Base-by-base conservation (phyloP, 2,329 filamentous ascomycete genomes). In the Fusarium floridanum region DNA sequence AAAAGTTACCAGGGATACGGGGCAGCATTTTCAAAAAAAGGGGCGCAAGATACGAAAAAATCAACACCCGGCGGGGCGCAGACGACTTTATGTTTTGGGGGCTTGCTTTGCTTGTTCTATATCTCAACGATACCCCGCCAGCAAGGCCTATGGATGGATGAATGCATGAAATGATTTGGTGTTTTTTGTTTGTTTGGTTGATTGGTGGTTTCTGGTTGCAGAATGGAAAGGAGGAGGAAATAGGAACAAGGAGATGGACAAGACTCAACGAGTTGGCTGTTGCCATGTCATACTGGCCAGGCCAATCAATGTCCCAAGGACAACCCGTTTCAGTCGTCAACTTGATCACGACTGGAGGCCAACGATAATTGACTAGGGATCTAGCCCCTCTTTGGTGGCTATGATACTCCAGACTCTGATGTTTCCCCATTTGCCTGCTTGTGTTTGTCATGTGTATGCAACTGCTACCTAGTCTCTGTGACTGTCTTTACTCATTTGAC, bases 51-150 rank as follows among this genome's bases (percentile, higher is more conserved):
- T 67, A 73, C 67, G 48, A 75, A 70, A 34, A 71, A 67, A 73
- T 70, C 70, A 76, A 68, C 57, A 75, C 71, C 67, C 67, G 76
- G 77, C 72, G 75, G 75, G 75, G 76, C 77, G 77, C 77, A 79
- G 75, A 79, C 76, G 74, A 79, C 73, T 79, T 74, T 73, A 74
- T 77, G 73, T 77, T 77, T 80, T 75, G 70, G 75, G 77, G 73
- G 77, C 77, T 77, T 80, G 78, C 76, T 79, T 80, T 81, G 80
- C 80, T 81, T 81, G 75, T 77, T 79, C 76, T 79, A 82, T 77
- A 83, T 83, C 81, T 83, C 81, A 83, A 83, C 81, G 81, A 83
- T 83, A 83, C 81, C 81, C 81, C 81, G 81, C 77, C 77, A 76
- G 77, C 73, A 76, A 79, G 77, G 77, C 78, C 78, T 78, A 77